These are phyloP conservation scores for Paraphaeosphaeria sporulosa DNA, from an alignment of 2,329 filamentous ascomycete genomes.

Conservation along the genomic window DNA sequence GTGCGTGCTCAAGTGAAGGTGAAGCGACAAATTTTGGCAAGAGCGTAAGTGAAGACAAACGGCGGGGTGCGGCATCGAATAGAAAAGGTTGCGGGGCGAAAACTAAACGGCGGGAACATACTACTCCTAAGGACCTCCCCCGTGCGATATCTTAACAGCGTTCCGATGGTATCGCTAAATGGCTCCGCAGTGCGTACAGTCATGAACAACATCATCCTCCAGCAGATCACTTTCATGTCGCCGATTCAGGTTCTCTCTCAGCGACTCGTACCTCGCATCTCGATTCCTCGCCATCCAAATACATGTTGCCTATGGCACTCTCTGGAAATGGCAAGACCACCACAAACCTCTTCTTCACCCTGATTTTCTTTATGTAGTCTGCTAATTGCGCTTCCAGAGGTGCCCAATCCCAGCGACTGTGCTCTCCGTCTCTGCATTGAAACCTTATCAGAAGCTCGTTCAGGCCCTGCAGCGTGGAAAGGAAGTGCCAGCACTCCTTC, in stretches of 20 bases:
- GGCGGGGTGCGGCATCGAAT: too few relatives aligned
- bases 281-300: constrained; percentile 1
- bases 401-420: background rate
- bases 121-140: too few relatives aligned
- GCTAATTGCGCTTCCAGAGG: background rate
- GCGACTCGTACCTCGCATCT: background rate
- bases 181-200: background rate
- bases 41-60: background rate
- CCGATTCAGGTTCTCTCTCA: background rate
- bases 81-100: too few relatives aligned
- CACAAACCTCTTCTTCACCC: background rate
- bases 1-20: background rate
- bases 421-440: background rate
- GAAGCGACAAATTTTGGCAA: background rate
- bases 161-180: background rate
- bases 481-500: constrained; percentile 5
- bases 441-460: background rate
- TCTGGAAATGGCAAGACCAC: background rate
- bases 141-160: too few relatives aligned
- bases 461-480: background rate
- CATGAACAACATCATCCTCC: background rate
- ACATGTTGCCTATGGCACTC: background rate
- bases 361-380: background rate
- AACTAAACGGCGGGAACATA: too few relatives aligned
- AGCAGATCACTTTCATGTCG: background rate